Evolutionary conservation across 2,329 filamentous ascomycete species (phyloP), one percentile per base, ranked within the genome.

Genomic region (Aspergillus aculeatus): DNA sequence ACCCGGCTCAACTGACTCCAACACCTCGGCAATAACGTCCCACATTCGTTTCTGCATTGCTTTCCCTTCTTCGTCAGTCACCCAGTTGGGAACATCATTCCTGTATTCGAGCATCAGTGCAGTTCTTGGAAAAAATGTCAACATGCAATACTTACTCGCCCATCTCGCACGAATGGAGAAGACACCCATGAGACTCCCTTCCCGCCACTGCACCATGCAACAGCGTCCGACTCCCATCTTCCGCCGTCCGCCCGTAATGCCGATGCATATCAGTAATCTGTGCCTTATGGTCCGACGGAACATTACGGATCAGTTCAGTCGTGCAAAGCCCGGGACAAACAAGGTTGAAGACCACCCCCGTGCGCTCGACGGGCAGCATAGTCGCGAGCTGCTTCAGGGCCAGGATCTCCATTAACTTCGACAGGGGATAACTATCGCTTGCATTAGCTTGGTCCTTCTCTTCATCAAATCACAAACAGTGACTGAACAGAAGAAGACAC

Each of bases 331-430:
- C 73, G 3, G 73, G 73, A 32, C 62, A 68, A n/a, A 76, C 61
- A 5, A 67, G 63, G 50, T 74, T 74, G n/a, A 77, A 54, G 31
- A 75, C 68, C 9, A 77, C 68, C 29, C 68, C 64, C 0, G 50
- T 58, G 64, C 68, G 29, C 62, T 64, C 41, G 59, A 71, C 66
- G 4, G 68, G 64, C 11, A 65, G 12, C 14, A 56, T 16, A 14
- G 52, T 62, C 4, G 69, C 73, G 3, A 76, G 66, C 50, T 70
- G 65, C 19, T 71, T 71, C 31, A 74, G 57, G 7, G 64, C 56
- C 31, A 73, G 62, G 19, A 73, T 66, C 51, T 73, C 71, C 55
- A 77, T 62, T 19, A 77, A 65, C 63, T 76, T 77, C 23, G 73
- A 73, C 26, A 75, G 62, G 29, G 70, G 50, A n/a, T 58, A 58